Percentiles rank a stretch among this genome's conserved stretches.
These are phyloP conservation scores for Ophiostoma ulmi DNA, from an alignment of 2,329 filamentous ascomycete genomes.

Conservation along the genomic window DNA sequence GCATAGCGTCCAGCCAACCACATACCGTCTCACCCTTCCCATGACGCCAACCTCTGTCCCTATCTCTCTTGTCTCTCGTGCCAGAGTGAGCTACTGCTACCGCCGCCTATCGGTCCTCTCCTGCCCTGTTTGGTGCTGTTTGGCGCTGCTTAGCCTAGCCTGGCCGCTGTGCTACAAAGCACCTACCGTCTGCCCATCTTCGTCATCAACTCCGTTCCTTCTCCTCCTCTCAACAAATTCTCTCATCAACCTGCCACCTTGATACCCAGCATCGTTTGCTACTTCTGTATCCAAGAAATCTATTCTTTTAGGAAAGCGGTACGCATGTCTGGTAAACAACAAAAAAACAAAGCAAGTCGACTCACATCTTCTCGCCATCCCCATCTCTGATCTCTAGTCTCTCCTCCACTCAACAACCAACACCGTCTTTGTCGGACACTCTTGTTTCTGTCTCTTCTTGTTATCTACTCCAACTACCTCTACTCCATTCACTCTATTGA, in stretches of 20 bases:
- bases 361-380: neutral
- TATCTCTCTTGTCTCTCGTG: neutral
- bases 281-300: neutral
- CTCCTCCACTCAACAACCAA: neutral
- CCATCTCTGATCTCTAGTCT: neutral
- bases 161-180: neutral
- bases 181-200: slow-evolving; percentile 13
- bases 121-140: slow-evolving; percentile 13
- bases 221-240: slow-evolving; percentile 20
- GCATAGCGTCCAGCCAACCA: slow-evolving; percentile 21
- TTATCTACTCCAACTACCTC: neutral
- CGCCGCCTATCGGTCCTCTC: slow-evolving; percentile 5
- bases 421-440: neutral
- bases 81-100: neutral
- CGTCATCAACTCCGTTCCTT: slow-evolving; percentile 9
- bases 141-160: neutral
- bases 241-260: neutral
- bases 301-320: neutral
- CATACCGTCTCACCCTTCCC: slow-evolving; percentile 6
- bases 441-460: neutral
- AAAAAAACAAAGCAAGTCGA: neutral
- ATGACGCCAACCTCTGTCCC: slow-evolving; percentile 26
- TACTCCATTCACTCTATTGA: neutral
- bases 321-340: slow-evolving; percentile 1
- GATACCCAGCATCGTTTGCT: slow-evolving; percentile 1